Evolutionary conservation across 2,329 filamentous ascomycete genomes (phyloP).

Genomic region (Epichloe festucae): DNA sequence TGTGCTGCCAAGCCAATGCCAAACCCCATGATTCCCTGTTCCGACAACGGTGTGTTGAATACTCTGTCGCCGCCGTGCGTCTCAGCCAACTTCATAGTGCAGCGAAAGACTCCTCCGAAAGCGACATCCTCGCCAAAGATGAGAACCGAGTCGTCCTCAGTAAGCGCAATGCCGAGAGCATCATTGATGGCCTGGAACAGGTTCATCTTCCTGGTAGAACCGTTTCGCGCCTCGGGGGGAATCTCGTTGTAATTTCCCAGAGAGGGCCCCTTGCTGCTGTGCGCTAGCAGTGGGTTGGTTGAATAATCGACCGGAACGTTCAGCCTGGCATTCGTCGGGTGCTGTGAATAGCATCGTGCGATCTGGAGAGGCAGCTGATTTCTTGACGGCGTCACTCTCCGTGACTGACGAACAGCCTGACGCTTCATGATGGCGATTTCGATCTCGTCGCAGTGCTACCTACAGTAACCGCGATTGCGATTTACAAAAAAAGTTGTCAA

Average conservation of each 20-base stretch:
- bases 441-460: slow-evolving; percentile 4
- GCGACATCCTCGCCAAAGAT: slow-evolving; percentile 96
- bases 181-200: slow-evolving; percentile 90
- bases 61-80: slow-evolving; percentile 80
- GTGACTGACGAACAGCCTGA: slow-evolving; percentile 18
- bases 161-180: slow-evolving; percentile 69
- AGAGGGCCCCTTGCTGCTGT: slow-evolving; percentile 55
- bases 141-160: slow-evolving; percentile 72
- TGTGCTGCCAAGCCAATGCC: slow-evolving; percentile 81
- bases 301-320: slow-evolving; percentile 84
- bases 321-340: slow-evolving; percentile 49
- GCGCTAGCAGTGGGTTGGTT: slow-evolving; percentile 67
- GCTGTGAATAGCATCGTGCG: slow-evolving; percentile 36
- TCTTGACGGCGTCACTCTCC: slow-evolving; percentile 14
- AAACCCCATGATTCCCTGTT: slow-evolving; percentile 91
- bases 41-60: slow-evolving; percentile 90
- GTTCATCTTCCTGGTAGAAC: slow-evolving; percentile 76
- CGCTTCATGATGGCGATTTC: slow-evolving; percentile 17
- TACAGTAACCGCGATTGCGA: not conserved
- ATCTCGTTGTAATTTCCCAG: slow-evolving; percentile 57
- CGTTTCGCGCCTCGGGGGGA: slow-evolving; percentile 51
- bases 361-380: slow-evolving; percentile 10
- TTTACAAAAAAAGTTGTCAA: not conserved
- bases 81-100: slow-evolving; percentile 79
- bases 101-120: slow-evolving; percentile 92